Evolutionary conservation across 164 flowering plant genomes (phyloP).

Genomic region (Cinnamomum micranthum): DNA sequence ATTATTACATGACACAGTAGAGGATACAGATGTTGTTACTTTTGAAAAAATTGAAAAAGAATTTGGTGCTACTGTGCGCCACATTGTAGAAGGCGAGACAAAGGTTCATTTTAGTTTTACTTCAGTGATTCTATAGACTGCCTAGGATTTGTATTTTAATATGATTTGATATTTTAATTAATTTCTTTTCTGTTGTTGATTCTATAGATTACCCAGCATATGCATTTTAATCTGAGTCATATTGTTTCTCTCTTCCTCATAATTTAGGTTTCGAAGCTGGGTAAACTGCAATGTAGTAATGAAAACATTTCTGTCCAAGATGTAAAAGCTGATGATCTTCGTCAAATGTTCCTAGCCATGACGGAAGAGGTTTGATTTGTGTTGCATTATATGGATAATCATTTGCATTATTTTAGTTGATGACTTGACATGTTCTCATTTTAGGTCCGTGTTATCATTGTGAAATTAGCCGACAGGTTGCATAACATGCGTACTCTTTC

Average conservation of each 20-base stretch:
- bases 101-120: conserved; percentile 45
- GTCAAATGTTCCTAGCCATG: conserved; percentile 99
- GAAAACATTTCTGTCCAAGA: conserved; percentile 72
- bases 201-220: too few species aligned
- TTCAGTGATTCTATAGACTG: neutral
- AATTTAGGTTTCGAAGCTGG: conserved; percentile 88
- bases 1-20: conserved; percentile 97
- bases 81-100: conserved; percentile 98
- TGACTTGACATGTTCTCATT: conserved; percentile 1
- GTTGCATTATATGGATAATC: neutral
- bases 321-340: conserved; percentile 95
- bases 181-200: neutral
- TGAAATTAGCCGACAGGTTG: conserved; percentile 96
- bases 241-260: conserved; percentile 1
- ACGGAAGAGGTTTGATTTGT: conserved; percentile 74
- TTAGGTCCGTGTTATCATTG: conserved; percentile 98
- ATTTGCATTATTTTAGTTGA: neutral
- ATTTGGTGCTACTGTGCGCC: conserved; percentile 88
- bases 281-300: conserved; percentile 74
- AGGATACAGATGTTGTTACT: conserved; percentile 88
- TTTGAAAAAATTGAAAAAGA: conserved; percentile 93
- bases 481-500: conserved; percentile 99
- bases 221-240: neutral
- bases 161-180: neutral
- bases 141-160: neutral